Evolutionary conservation across 768 basidiomycete genomes (phyloP).

Genomic region (Ephemerocybe angulata): DNA sequence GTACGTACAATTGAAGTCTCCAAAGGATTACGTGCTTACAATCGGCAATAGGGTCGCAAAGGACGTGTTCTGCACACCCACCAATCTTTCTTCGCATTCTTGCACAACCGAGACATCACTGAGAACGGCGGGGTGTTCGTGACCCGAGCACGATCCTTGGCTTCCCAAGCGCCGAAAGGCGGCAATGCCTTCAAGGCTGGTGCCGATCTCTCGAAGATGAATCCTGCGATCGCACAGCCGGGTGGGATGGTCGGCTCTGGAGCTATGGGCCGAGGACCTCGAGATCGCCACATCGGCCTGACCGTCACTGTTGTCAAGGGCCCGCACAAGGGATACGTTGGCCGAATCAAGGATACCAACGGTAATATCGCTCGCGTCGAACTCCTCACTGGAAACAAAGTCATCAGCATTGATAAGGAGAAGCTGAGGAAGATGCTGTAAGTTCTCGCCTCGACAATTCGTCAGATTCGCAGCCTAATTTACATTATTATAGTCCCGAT

Average conservation of each 20-base stretch:
- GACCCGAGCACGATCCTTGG: constrained; percentile 76
- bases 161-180: constrained; percentile 84
- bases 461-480: neutral
- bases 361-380: constrained; percentile 86
- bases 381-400: constrained; percentile 81
- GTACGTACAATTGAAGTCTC: constrained; percentile 38
- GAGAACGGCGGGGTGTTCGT: constrained; percentile 97
- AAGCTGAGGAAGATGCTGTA: constrained; percentile 73
- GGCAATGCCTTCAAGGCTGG: constrained; percentile 55
- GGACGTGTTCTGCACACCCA: constrained; percentile 91
- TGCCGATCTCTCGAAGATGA: constrained; percentile 87
- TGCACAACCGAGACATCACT: constrained; percentile 84
- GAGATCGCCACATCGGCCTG: constrained; percentile 79
- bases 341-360: constrained; percentile 93
- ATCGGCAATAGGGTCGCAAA: constrained; percentile 59
- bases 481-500: constrained; percentile 41
- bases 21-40: constrained; percentile 3
- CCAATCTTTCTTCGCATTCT: constrained; percentile 90
- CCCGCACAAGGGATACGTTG: constrained; percentile 84
- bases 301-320: constrained; percentile 82
- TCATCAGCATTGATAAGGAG: constrained; percentile 81
- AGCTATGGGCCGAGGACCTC: constrained; percentile 71
- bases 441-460: constrained; percentile 26
- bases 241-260: constrained; percentile 78
- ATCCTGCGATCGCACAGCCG: constrained; percentile 66